Evolutionary conservation across 305 asterid species (phyloP), one percentile per base, ranked within the genome.

Genomic region (Solanum chacoense): DNA sequence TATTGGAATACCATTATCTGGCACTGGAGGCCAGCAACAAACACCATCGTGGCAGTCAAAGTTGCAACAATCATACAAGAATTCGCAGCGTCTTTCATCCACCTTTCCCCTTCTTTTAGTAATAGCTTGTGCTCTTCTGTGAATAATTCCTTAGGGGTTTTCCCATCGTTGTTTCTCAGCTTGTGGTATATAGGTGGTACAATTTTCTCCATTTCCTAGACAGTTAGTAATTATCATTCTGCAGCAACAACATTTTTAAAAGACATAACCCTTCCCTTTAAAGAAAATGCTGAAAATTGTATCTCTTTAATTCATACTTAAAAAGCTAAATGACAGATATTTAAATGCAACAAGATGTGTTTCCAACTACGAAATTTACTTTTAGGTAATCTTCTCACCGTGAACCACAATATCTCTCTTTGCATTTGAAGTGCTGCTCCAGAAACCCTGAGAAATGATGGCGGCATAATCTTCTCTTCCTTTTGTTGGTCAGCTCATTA

Each of bases 361-460:
- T 63, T 63, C 24, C 67, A 20, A 55, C 10, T 55, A 24, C 1
- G 13, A n/a, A 65, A 65, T 65, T n/a, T 65, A 65, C 14, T 65
- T 65, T 79, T 78, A 7, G 84, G n/a, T 78, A 26, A 36, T n/a
- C n/a, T 24, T 50, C 14, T 37, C 77, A 92, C 94, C 92, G 90
- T 91, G 88, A 86, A 92, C 94, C 92, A 92, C 55, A 89, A 90
- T 50, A 91, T 36, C 89, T 92, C 94, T 22, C 91, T 93, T 87
- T 92, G 92, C 89, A 91, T 87, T 88, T 89, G 92, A n/a, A 92
- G 88, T 50, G 92, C 92, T 63, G 94, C 93, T 87, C 93, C 91
- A 26, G 91, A 89, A 4, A 91, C 88, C 34, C 3, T 32, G 12
- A 59, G 77, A 85, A 85, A 20, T 85, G 87, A 85, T 8, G 20